Conservation (phyloP, 139 green algal species). For the Mesostigma viride region DNA sequence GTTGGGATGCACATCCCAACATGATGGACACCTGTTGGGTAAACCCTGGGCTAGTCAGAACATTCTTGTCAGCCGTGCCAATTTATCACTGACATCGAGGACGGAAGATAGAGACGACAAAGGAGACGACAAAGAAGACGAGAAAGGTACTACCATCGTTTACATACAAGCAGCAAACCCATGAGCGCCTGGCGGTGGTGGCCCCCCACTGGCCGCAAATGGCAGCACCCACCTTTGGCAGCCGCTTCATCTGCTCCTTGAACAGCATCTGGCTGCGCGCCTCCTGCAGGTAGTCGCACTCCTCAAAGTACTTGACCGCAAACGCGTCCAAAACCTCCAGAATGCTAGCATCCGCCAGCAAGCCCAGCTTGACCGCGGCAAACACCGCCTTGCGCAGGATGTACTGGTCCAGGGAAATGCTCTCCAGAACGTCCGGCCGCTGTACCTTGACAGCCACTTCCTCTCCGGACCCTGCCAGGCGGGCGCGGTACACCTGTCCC, state of each 20-base stretch:
- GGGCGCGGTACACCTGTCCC: slow-evolving; percentile 82
- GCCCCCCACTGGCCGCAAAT: background rate
- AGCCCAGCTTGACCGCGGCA: background rate
- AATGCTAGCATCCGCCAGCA: slow-evolving; percentile 47
- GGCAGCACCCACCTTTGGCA: slow-evolving; percentile 24
- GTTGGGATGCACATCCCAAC: too few relatives aligned
- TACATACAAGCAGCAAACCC: too few relatives aligned
- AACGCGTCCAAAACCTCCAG: slow-evolving; percentile 42
- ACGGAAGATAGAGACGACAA: too few relatives aligned
- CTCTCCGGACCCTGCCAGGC: slow-evolving; percentile 53
- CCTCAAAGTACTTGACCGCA: slow-evolving; percentile 61
- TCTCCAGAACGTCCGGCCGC: slow-evolving; percentile 64
- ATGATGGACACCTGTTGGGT: too few relatives aligned
- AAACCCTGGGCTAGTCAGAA: too few relatives aligned
- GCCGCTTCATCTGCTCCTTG: slow-evolving; percentile 44
- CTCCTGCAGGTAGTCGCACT: slow-evolving; percentile 89
- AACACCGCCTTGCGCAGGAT: slow-evolving; percentile 74
- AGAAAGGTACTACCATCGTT: too few relatives aligned
- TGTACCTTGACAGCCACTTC: slow-evolving; percentile 92
- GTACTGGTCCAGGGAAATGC: slow-evolving; percentile 79
- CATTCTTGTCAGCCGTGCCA: too few relatives aligned
- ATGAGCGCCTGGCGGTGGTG: too few relatives aligned
- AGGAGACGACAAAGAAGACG: too few relatives aligned
- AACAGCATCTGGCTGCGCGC: slow-evolving; percentile 67
- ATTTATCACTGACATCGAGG: too few relatives aligned